A percentile compares a stretch with the other conserved stretches of the same genome.
These are phyloP conservation scores for Lentinus brumalis DNA, from an alignment of 768 basidiomycete genomes.

Conservation along the genomic window DNA sequence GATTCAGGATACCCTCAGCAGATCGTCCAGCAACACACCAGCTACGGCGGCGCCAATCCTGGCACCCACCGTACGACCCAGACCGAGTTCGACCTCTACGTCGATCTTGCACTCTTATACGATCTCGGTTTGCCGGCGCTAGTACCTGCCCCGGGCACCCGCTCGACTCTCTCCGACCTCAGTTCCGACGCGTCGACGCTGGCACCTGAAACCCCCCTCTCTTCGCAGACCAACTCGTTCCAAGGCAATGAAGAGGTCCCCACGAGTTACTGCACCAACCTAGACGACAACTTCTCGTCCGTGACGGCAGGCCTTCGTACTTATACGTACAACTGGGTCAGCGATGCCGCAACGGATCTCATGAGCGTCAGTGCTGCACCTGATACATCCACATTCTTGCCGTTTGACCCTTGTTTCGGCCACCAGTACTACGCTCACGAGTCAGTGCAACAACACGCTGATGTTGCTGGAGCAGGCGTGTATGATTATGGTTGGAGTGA, in stretches of 20 bases:
- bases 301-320: no score
- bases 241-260: neutral
- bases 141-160: no score
- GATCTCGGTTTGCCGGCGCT: no score
- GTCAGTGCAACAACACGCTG: neutral
- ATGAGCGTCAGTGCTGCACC: neutral
- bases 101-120: neutral
- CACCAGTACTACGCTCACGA: neutral
- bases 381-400: no score
- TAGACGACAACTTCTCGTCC: no score
- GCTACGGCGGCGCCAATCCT: neutral
- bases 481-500: neutral
- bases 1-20: neutral
- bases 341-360: no score
- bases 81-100: neutral
- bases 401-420: neutral
- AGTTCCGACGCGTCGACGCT: neutral
- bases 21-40: constrained; percentile 1
- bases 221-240: neutral
- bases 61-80: neutral
- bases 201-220: neutral
- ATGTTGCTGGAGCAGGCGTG: neutral
- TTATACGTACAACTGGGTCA: no score
- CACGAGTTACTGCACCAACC: no score
- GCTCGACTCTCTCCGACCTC: neutral